A percentile compares a stretch with the other conserved stretches of the same genome.
These are phyloP conservation scores for Fabrea salina DNA, from an alignment of 169 alveolate species.

Conservation along the genomic window DNA sequence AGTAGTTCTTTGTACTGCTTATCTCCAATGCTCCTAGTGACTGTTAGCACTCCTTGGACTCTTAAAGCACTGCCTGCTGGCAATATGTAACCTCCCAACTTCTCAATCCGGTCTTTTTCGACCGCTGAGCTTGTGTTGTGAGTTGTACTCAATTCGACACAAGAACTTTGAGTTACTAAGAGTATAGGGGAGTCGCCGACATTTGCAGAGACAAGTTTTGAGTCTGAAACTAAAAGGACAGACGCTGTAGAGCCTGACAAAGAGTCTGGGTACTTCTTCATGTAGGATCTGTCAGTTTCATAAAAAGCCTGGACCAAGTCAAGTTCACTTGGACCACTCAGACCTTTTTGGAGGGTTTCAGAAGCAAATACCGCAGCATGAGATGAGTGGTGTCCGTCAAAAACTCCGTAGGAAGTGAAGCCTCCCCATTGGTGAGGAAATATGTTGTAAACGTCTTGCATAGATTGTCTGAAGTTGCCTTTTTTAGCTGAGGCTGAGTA, in stretches of 20 bases:
- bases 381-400: slow-evolving; percentile 8
- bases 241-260: slow-evolving; percentile 15
- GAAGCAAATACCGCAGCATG: slow-evolving; percentile 13
- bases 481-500: slow-evolving; percentile 3
- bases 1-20: background rate
- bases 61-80: background rate
- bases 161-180: background rate
- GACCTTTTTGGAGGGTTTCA: background rate
- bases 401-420: background rate
- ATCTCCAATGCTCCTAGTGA: slow-evolving; percentile 29
- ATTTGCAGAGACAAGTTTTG: background rate
- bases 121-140: background rate
- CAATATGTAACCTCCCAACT: slow-evolving; percentile 20
- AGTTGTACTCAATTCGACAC: background rate
- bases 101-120: slow-evolving; percentile 14
- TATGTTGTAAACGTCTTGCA: slow-evolving; percentile 11
- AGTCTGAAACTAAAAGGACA: background rate
- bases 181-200: slow-evolving; percentile 19
- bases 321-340: background rate
- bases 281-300: background rate
- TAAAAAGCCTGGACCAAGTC: slow-evolving; percentile 5
- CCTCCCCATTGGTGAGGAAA: background rate
- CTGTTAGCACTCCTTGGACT: background rate
- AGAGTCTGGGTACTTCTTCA: background rate
- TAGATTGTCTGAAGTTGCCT: slow-evolving; percentile 4